Evolutionary conservation across 805 yeast species (phyloP).

Genomic region (Helenozyma baotianmanensis): DNA sequence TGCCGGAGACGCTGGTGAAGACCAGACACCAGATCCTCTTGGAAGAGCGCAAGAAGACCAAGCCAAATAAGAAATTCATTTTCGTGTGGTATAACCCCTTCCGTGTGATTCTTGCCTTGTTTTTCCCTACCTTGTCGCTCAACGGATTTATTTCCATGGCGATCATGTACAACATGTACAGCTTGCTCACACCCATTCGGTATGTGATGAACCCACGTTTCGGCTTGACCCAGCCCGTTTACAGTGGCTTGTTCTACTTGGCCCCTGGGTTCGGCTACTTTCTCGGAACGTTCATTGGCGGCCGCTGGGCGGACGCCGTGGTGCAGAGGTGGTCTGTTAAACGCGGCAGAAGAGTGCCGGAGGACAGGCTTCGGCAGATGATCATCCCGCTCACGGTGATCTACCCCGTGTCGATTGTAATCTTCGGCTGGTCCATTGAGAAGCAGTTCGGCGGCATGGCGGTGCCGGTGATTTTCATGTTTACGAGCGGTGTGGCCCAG

Average conservation of each 20-base stretch:
- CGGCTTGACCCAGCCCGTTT: constrained; percentile 42
- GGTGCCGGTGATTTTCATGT: constrained; percentile 47
- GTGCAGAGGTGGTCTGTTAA: constrained; percentile 41
- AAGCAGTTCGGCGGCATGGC: constrained; percentile 51
- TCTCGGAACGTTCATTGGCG: constrained; percentile 43
- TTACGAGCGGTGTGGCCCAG: constrained; percentile 47
- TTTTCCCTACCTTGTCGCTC: constrained; percentile 39
- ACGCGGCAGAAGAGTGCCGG: constrained; percentile 46
- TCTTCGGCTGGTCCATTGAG: constrained; percentile 53
- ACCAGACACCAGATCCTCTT: no score
- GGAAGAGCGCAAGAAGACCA: constrained; percentile 17
- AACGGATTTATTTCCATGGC: constrained; percentile 41
- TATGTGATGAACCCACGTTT: constrained; percentile 54
- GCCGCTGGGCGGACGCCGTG: constrained; percentile 46
- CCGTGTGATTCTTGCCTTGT: constrained; percentile 38
- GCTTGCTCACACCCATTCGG: constrained; percentile 51
- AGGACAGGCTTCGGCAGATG: constrained; percentile 45
- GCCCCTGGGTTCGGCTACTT: constrained; percentile 57
- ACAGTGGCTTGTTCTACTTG: constrained; percentile 49
- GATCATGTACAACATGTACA: constrained; percentile 46
- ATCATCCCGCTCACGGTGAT: constrained; percentile 38
- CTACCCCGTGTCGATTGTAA: constrained; percentile 41
- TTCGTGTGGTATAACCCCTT: constrained; percentile 45
- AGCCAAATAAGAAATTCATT: constrained; percentile 33
- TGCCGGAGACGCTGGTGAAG: no score